Evolutionary conservation across 2,329 filamentous ascomycete species (phyloP).

Genomic region (Cadophora sp.): DNA sequence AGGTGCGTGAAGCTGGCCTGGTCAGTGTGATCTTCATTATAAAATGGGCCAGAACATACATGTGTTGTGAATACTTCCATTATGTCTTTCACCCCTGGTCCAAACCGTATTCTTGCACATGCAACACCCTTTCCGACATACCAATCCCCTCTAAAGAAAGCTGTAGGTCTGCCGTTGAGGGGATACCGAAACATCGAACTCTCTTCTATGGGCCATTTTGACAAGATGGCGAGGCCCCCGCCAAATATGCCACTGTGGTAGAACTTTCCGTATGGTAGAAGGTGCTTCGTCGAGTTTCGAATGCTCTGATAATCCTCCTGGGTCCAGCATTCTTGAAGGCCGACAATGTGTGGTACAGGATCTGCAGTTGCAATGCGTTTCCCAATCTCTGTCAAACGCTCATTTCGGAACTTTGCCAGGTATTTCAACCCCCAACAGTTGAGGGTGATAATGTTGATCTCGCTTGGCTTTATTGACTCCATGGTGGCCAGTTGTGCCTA

Average conservation of each 20-base stretch:
- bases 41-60: conserved; percentile 52
- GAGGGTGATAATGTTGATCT: conserved; percentile 82
- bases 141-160: conserved; percentile 95
- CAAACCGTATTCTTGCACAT: conserved; percentile 78
- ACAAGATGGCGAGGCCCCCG: conserved; percentile 86
- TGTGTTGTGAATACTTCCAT: conserved; percentile 94
- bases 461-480: conserved; percentile 51
- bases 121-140: conserved; percentile 95
- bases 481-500: conserved; percentile 28
- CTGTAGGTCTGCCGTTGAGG: conserved; percentile 91
- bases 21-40: conserved; percentile 47
- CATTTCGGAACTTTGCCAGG: conserved; percentile 77
- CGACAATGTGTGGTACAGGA: conserved; percentile 82
- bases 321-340: conserved; percentile 95
- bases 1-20: conserved; percentile 74
- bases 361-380: conserved; percentile 72
- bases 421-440: conserved; percentile 98
- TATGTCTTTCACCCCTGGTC: conserved; percentile 67
- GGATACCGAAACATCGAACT: conserved; percentile 86
- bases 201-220: conserved; percentile 90
- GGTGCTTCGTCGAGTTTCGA: conserved; percentile 71
- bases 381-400: conserved; percentile 85
- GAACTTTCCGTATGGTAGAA: conserved; percentile 91
- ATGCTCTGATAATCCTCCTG: conserved; percentile 83
- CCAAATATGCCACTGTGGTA: conserved; percentile 91